Evolutionary conservation across 345 rosid species (phyloP).

Genomic region (Citrus mangshanensis): DNA sequence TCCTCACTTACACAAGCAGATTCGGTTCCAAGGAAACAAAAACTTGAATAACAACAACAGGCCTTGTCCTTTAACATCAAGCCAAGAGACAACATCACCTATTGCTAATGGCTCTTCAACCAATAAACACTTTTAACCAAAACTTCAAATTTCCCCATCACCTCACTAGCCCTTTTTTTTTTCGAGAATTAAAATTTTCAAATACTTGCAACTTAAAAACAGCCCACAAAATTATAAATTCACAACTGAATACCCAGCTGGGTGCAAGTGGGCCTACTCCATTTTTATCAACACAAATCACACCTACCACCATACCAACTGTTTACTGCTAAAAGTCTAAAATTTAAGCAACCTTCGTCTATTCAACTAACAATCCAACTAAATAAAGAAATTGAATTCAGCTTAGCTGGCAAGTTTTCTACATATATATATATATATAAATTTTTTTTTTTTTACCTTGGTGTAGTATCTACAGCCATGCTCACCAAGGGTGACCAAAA

Average conservation of each 20-base stretch:
- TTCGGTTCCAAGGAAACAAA: background rate
- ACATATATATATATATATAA: too few relatives aligned
- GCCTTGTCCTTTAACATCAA: background rate
- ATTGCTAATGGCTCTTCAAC: background rate
- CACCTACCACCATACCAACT: background rate
- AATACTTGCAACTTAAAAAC: background rate
- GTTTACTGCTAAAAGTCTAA: background rate
- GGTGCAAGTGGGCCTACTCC: background rate
- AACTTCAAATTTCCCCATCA: background rate
- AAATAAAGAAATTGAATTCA: background rate
- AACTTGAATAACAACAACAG: background rate
- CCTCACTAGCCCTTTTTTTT: too few relatives aligned
- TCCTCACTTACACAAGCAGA: background rate
- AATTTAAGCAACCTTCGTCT: background rate
- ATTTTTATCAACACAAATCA: background rate
- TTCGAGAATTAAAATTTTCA: background rate
- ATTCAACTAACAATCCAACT: background rate
- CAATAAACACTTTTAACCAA: background rate
- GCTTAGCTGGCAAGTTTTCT: background rate
- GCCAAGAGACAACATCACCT: background rate
- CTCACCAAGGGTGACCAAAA: conserved; percentile 90
- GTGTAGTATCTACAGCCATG: conserved; percentile 95
- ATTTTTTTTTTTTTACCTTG: conserved; percentile 49
- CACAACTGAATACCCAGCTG: background rate
- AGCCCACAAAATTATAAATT: background rate